Evolutionary conservation across 176 grass and related monocot genomes (phyloP).

Genomic region (Saccharum spontaneum): DNA sequence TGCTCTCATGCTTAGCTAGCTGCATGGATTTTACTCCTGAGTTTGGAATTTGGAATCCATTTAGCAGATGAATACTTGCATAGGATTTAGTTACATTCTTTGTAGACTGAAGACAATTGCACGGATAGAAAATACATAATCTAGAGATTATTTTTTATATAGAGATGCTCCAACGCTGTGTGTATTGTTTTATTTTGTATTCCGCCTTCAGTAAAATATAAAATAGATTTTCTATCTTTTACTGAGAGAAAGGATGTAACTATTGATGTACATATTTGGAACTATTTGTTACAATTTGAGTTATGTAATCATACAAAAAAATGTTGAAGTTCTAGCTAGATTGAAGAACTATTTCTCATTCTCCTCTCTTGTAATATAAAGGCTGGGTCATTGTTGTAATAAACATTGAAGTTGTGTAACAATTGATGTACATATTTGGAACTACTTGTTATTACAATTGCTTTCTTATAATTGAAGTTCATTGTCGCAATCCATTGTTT

Average conservation of each 20-base stretch:
- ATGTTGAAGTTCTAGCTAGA: not conserved
- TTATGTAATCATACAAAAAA: not conserved
- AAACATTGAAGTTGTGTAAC: not conserved
- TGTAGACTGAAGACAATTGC: not conserved
- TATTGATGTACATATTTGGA: slow-evolving; percentile 4
- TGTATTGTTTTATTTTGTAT: not conserved
- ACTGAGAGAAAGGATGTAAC: not conserved
- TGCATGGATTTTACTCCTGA: not conserved
- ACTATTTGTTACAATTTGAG: not conserved
- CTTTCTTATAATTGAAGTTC: not conserved
- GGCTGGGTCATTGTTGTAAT: not conserved
- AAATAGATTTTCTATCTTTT: not conserved
- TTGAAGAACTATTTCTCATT: not conserved
- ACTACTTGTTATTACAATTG: not conserved
- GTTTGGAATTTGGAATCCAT: not conserved
- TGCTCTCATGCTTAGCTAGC: not conserved
- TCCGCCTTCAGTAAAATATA: not conserved
- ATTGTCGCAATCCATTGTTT: not conserved
- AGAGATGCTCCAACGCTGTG: not conserved
- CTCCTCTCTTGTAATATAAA: not conserved
- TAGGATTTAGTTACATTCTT: slow-evolving; percentile 29
- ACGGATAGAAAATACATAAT: not conserved
- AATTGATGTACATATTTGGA: not conserved
- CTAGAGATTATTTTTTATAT: not conserved
- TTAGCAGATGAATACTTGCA: not conserved